Percentiles rank a stretch among this genome's conserved stretches.
Conservation (phyloP, 768 basidiomycete genomes). For the Trametes cinnabarina region DNA sequence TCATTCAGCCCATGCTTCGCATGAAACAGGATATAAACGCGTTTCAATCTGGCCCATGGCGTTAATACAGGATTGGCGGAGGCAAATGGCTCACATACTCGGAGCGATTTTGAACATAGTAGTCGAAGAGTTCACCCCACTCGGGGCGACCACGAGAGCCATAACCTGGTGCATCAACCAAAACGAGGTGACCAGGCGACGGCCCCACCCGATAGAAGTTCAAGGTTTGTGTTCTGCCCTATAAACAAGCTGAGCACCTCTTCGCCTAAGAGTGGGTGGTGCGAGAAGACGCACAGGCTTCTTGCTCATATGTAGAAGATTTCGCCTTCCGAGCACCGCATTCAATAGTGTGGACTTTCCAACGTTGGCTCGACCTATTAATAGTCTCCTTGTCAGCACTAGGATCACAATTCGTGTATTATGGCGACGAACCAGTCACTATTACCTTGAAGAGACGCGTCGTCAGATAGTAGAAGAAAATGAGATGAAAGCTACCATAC, state of each 20-base stretch:
- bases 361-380: slow-evolving; percentile 69
- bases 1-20: slow-evolving; percentile 60
- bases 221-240: slow-evolving; percentile 72
- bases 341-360: slow-evolving; percentile 78
- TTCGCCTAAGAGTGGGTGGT: neutral
- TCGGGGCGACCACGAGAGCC: slow-evolving; percentile 69
- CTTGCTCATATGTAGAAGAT: slow-evolving; percentile 61
- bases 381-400: neutral
- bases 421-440: slow-evolving; percentile 26
- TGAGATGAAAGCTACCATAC: slow-evolving; percentile 7
- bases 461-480: neutral
- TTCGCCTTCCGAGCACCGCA: slow-evolving; percentile 56
- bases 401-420: no score
- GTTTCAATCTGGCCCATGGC: slow-evolving; percentile 47
- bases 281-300: slow-evolving; percentile 46
- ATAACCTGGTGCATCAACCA: slow-evolving; percentile 84
- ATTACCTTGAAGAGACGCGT: slow-evolving; percentile 19
- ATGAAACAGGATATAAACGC: slow-evolving; percentile 71
- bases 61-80: neutral
- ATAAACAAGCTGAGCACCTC: neutral
- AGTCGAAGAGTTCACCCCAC: slow-evolving; percentile 71
- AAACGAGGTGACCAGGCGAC: slow-evolving; percentile 48
- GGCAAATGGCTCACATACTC: slow-evolving; percentile 43
- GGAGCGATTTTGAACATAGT: slow-evolving; percentile 58
- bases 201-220: slow-evolving; percentile 73